phyloP scores from a whole-genome alignment of 805 yeast genomes.

The Teunomyces panamensis region DNA sequence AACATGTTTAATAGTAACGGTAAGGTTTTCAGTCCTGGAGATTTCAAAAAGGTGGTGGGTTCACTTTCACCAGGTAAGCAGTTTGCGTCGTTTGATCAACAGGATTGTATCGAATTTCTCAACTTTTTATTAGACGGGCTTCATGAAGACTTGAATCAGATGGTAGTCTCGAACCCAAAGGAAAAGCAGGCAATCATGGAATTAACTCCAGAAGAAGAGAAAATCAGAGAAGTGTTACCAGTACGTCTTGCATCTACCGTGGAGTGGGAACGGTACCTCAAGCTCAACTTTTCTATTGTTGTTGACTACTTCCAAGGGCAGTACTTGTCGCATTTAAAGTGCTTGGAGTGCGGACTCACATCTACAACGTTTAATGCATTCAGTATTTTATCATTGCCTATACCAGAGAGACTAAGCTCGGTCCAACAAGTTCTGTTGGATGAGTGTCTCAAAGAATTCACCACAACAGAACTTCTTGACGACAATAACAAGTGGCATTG shows the following conservation, averaged over 20 bases:
- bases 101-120: conserved; percentile 82
- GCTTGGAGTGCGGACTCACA: conserved; percentile 68
- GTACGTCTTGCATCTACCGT: conserved; percentile 79
- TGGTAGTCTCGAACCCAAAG: conserved; percentile 29
- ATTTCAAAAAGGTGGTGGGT: conserved; percentile 68
- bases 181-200: conserved; percentile 45
- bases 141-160: conserved; percentile 82
- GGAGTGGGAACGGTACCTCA: conserved; percentile 88
- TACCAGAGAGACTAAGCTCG: conserved; percentile 48
- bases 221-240: conserved; percentile 65
- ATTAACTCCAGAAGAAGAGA: conserved; percentile 60
- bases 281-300: conserved; percentile 72
- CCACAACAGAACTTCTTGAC: conserved; percentile 68
- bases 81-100: conserved; percentile 70
- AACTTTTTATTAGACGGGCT: conserved; percentile 70
- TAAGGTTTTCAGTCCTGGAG: conserved; percentile 52
- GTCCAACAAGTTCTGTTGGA: conserved; percentile 35
- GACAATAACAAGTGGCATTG: conserved; percentile 85
- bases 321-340: conserved; percentile 71
- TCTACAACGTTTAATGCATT: conserved; percentile 87
- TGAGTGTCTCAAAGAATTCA: conserved; percentile 76
- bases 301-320: conserved; percentile 89
- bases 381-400: conserved; percentile 75
- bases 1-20: conserved; percentile 51
- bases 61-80: conserved; percentile 55